phyloP scores from a whole-genome alignment of 306 rosid genomes.

The Citrullus mucosospermus region DNA sequence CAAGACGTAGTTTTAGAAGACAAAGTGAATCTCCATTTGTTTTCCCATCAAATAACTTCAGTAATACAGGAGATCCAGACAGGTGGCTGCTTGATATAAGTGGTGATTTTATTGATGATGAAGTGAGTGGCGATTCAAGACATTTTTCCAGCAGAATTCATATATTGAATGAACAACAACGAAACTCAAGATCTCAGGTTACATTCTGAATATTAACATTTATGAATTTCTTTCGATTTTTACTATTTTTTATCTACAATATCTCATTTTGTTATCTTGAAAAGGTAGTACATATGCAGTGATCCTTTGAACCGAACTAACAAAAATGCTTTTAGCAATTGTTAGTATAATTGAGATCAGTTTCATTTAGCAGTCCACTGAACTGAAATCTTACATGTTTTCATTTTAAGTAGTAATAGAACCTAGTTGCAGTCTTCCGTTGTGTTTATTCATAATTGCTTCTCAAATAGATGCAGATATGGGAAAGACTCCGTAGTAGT shows the following conservation, averaged over 20 bases:
- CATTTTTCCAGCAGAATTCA: conserved; percentile 50
- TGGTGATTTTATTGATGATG: conserved; percentile 54
- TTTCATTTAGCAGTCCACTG: neutral
- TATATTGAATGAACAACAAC: conserved; percentile 43
- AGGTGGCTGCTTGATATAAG: conserved; percentile 88
- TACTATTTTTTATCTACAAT: neutral
- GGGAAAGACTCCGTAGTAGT: conserved; percentile 91
- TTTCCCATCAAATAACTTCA: conserved; percentile 50
- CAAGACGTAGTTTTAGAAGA: conserved; percentile 77
- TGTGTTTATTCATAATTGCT: conserved; percentile 12
- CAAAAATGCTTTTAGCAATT: neutral
- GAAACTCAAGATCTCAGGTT: conserved; percentile 84
- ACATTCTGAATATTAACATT: neutral
- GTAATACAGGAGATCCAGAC: conserved; percentile 60
- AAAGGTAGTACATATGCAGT: neutral
- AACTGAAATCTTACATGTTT: neutral
- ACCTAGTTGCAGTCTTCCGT: neutral
- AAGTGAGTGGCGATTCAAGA: conserved; percentile 43
- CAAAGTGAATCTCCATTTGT: conserved; percentile 60
- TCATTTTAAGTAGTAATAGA: neutral
- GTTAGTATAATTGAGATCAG: neutral
- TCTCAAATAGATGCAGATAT: conserved; percentile 36
- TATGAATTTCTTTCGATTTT: neutral
- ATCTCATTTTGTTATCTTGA: neutral
- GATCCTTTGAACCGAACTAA: neutral